Evolutionary conservation across 2,329 filamentous ascomycete species (phyloP), one percentile per base, ranked within the genome.

Genomic region (Alternaria ethzedia): DNA sequence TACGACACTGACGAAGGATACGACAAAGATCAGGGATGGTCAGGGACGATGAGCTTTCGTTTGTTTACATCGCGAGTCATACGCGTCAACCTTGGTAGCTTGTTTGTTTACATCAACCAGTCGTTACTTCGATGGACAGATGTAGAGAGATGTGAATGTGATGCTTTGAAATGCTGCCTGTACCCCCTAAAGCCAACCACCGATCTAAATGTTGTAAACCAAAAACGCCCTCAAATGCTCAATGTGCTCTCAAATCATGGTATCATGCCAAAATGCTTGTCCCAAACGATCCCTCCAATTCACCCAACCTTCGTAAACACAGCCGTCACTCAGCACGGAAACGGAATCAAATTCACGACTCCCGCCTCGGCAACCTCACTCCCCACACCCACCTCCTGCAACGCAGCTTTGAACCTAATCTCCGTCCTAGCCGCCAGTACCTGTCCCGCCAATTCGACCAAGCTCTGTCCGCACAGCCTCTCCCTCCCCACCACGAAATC

Each of bases 401-500:
- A 30, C 61, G 73, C 62, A 3, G 63, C 65, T 30, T 68, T 68
- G 36, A 77, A 66, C 56, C 68, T 61, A 8, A 74, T 65, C 57
- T 77, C 73, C 25, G 66, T 74, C 59, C 74, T 70, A 26, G 69
- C 73, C 52, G 75, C 70, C 45, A 78, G 52, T 20, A 77, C 72
- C 57, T 77, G 75, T 9, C 75, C 72, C 1, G 73, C 74, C 21
- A 78, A 45, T 26, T 74, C 59, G 43, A 76, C 60, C 32, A 78
- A 62, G 6, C 69, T 67, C 28, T 68, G 61, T 25, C 52, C 64
- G 26, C 61, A 54, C 32, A 78, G 59, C 11, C 67, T 60, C 1
- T 36, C 45, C 32, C 65, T 67, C 9, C 57, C 54, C 0, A 77
- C 57, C 2, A 45, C 45, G 11, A 69, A 68, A 11, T 71, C 63